These are phyloP conservation scores for Fraxinus sp. DNA, from an alignment of 305 asterid species.

Conservation along the genomic window DNA sequence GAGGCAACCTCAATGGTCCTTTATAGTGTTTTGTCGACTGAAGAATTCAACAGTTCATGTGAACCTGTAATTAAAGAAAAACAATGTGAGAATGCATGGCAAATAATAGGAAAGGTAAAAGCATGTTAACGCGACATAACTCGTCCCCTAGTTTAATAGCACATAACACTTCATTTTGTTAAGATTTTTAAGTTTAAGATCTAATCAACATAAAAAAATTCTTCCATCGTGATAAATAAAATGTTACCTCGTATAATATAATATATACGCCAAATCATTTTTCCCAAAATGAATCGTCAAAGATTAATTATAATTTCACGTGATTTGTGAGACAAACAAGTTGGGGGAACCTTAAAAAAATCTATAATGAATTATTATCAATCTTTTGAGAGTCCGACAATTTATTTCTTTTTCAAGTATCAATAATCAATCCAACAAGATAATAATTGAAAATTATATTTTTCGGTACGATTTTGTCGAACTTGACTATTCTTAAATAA, in stretches of 20 bases:
- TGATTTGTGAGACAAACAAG: constrained; percentile 13
- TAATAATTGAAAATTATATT: neutral
- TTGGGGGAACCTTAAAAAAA: neutral
- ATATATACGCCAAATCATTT: neutral
- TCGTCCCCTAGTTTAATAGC: neutral
- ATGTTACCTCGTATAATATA: neutral
- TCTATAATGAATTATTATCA: neutral
- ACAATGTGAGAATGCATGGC: neutral
- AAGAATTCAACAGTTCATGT: neutral
- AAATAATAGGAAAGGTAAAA: neutral
- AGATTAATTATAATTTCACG: constrained; percentile 7
- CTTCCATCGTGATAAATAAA: neutral
- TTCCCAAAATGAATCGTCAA: neutral
- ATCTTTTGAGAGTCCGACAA: constrained; percentile 9
- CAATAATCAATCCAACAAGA: constrained; percentile 5
- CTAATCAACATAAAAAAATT: neutral
- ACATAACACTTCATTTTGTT: neutral
- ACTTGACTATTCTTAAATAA: constrained; percentile 1
- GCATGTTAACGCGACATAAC: neutral
- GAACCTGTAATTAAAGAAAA: neutral
- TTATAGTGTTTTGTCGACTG: neutral
- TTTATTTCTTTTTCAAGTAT: constrained; percentile 17
- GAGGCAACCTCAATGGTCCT: neutral
- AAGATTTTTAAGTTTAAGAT: neutral
- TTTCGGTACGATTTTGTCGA: constrained; percentile 27